Percentiles rank a stretch among this genome's conserved stretches.
These are phyloP conservation scores for Suillus ampliporus DNA, from an alignment of 768 basidiomycete species.

Conservation along the genomic window DNA sequence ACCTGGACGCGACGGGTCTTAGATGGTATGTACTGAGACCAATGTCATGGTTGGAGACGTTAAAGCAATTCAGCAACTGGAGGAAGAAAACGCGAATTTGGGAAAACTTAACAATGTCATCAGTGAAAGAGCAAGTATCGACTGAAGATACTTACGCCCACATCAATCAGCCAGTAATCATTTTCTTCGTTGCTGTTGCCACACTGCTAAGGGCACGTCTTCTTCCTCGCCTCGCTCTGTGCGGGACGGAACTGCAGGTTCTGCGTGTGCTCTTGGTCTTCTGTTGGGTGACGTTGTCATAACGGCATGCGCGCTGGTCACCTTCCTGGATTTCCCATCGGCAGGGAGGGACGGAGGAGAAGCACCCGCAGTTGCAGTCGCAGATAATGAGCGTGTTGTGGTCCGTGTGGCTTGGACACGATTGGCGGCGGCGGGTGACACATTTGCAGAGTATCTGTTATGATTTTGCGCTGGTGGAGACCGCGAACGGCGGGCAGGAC, in stretches of 20 bases:
- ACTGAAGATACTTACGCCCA: neutral
- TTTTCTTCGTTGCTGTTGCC: constrained; percentile 71
- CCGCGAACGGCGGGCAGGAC: constrained; percentile 48
- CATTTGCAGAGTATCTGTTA: constrained; percentile 39
- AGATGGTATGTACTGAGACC: constrained; percentile 26
- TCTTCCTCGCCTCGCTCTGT: constrained; percentile 63
- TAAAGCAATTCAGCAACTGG: constrained; percentile 6
- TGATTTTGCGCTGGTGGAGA: constrained; percentile 57
- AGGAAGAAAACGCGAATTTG: neutral
- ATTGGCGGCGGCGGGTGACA: constrained; percentile 29
- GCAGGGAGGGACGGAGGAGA: constrained; percentile 39
- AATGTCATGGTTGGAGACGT: neutral
- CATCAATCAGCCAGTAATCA: neutral
- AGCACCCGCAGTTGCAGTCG: constrained; percentile 55
- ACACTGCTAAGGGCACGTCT: constrained; percentile 79
- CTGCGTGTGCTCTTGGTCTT: constrained; percentile 50
- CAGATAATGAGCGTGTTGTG: constrained; percentile 71
- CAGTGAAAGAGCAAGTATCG: neutral
- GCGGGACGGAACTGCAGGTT: constrained; percentile 32
- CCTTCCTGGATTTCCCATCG: constrained; percentile 67
- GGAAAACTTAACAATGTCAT: neutral
- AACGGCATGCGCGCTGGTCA: constrained; percentile 66
- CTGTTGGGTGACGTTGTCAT: constrained; percentile 38
- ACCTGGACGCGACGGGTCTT: constrained; percentile 30
- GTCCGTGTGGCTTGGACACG: constrained; percentile 39